Evolutionary conservation across 1,139 yeast species (phyloP).

Genomic region (Saccharomyces pastorianus): DNA sequence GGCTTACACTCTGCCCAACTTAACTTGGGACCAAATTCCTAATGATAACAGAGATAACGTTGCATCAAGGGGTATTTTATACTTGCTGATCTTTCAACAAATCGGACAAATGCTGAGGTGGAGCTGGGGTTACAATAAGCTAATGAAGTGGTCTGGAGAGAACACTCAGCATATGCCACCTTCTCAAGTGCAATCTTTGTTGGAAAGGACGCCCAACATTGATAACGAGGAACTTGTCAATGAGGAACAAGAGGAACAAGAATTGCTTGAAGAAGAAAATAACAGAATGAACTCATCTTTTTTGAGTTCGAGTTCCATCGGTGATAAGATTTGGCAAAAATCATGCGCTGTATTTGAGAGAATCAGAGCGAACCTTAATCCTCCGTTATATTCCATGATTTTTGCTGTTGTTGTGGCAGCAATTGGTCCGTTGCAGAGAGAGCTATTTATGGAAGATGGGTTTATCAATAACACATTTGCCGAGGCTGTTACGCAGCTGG

Average conservation of each 20-base stretch:
- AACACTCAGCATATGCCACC: constrained; percentile 26
- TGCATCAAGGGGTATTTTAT: constrained; percentile 67
- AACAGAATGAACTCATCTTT: neutral
- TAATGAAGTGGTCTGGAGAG: constrained; percentile 41
- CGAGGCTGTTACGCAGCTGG: constrained; percentile 67
- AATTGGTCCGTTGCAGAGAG: constrained; percentile 56
- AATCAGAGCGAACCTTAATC: constrained; percentile 59
- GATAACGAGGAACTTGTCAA: neutral
- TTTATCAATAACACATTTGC: constrained; percentile 75
- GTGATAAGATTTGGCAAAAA: constrained; percentile 10
- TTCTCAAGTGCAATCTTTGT: constrained; percentile 18
- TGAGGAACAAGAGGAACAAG: neutral
- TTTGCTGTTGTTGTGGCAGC: constrained; percentile 78
- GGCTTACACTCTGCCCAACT: constrained; percentile 62
- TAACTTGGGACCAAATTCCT: constrained; percentile 64
- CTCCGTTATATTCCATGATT: constrained; percentile 91
- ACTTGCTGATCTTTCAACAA: constrained; percentile 65
- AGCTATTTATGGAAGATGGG: constrained; percentile 55
- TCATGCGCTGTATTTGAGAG: constrained; percentile 2
- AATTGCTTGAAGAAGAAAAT: neutral
- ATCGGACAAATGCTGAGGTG: constrained; percentile 71
- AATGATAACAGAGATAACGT: constrained; percentile 57
- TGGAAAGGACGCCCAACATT: constrained; percentile 5
- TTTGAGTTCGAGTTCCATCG: constrained; percentile 6
- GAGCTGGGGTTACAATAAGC: constrained; percentile 75